Evolutionary conservation across 2,329 filamentous ascomycete genomes (phyloP).

Genomic region (Phyllachora maydis): DNA sequence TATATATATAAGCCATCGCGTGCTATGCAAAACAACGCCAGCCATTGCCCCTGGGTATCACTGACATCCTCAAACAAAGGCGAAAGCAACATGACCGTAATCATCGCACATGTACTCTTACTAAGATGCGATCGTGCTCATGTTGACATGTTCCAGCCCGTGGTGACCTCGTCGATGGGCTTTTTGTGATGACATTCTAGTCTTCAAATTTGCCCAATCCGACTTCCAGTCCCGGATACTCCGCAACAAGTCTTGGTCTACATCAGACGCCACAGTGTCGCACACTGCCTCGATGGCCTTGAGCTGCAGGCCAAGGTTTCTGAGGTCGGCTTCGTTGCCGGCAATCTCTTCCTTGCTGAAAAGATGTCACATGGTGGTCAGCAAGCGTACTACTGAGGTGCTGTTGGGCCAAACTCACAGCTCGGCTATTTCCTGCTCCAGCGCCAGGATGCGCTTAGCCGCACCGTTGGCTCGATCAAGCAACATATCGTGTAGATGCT

Average conservation of each 20-base stretch:
- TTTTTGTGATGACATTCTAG: conserved; percentile 6
- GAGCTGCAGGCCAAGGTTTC: conserved; percentile 38
- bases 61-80: too few relatives aligned
- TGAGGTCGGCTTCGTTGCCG: conserved; percentile 36
- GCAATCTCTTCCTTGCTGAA: conserved; percentile 31
- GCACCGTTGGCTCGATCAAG: conserved; percentile 35
- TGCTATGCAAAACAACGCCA: too few relatives aligned
- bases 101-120: too few relatives aligned
- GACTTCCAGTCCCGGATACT: conserved; percentile 41
- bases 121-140: too few relatives aligned
- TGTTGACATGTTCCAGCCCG: background rate
- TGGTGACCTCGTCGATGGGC: background rate
- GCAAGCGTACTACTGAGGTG: conserved; percentile 3
- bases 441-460: conserved; percentile 33
- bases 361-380: conserved; percentile 2
- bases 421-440: conserved; percentile 35
- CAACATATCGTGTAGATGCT: conserved; percentile 42
- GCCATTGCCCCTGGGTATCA: too few relatives aligned
- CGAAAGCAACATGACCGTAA: too few relatives aligned
- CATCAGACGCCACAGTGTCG: conserved; percentile 21
- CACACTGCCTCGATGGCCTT: conserved; percentile 40
- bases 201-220: conserved; percentile 23
- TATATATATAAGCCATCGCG: too few relatives aligned
- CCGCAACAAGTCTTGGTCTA: conserved; percentile 32
- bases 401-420: conserved; percentile 19